These are phyloP conservation scores for Lumnitzera racemosa DNA, from an alignment of 345 rosid genomes.

Conservation along the genomic window DNA sequence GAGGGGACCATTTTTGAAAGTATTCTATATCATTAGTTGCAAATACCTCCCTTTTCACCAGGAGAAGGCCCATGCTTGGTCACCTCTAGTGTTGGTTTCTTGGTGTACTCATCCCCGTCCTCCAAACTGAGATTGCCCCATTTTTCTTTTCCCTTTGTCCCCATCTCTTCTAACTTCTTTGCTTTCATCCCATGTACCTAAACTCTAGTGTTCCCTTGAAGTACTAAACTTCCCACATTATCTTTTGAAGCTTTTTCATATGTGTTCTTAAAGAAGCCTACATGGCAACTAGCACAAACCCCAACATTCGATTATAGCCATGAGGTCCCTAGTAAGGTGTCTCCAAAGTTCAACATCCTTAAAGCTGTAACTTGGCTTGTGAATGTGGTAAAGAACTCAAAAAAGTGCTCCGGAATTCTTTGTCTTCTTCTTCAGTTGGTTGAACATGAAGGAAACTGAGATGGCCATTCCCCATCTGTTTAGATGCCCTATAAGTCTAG, in stretches of 20 bases:
- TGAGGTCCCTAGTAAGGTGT: no score
- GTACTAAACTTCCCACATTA: no score
- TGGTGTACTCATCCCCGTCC: conserved; percentile 8
- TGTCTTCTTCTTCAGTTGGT: not conserved
- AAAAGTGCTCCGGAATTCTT: no score
- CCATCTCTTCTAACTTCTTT: not conserved
- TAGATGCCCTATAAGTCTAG: conserved; percentile 64
- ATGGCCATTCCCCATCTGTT: conserved; percentile 44
- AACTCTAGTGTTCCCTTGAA: not conserved
- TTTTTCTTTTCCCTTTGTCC: not conserved
- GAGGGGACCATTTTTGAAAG: not conserved
- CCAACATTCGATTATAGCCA: no score
- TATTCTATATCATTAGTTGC: conserved; percentile 17
- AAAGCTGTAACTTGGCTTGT: no score
- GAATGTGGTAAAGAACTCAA: no score
- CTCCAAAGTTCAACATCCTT: no score
- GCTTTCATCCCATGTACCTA: not conserved
- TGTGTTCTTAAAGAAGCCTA: no score
- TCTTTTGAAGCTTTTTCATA: no score
- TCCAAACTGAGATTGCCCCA: conserved; percentile 3
- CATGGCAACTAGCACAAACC: no score
- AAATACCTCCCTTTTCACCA: conserved; percentile 11
- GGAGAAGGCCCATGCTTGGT: conserved; percentile 12
- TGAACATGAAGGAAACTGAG: conserved; percentile 14
- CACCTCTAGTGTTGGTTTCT: conserved; percentile 8